These are phyloP conservation scores for Exophiala calicioides DNA, from an alignment of 2,329 filamentous ascomycete species.

Conservation along the genomic window DNA sequence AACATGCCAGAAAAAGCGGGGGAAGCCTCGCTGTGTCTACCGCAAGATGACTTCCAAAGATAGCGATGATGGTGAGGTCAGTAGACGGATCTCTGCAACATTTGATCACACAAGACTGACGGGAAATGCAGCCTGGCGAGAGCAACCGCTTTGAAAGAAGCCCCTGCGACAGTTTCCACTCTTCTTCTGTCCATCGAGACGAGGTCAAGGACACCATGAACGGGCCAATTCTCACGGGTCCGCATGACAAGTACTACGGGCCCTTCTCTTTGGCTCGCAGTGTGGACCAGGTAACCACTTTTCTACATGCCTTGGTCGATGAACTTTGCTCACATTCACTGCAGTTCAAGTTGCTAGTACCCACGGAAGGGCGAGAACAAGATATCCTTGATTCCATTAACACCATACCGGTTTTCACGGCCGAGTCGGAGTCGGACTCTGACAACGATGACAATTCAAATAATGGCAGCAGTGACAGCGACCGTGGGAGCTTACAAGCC, in stretches of 20 bases:
- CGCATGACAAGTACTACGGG: slow-evolving; percentile 17
- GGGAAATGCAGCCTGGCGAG: background rate
- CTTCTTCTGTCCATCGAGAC: slow-evolving; percentile 3
- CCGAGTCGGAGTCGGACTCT: too few relatives aligned
- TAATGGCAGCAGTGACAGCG: too few relatives aligned
- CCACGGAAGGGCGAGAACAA: slow-evolving; percentile 4
- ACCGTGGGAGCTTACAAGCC: too few relatives aligned
- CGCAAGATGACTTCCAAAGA: slow-evolving; percentile 9
- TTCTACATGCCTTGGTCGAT: background rate
- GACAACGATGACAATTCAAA: too few relatives aligned
- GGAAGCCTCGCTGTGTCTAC: slow-evolving; percentile 25
- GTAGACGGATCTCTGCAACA: background rate
- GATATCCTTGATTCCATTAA: slow-evolving; percentile 15
- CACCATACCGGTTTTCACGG: slow-evolving; percentile 15
- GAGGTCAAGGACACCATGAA: slow-evolving; percentile 7
- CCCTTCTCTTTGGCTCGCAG: slow-evolving; percentile 19
- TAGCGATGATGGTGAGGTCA: slow-evolving; percentile 16
- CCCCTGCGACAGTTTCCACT: slow-evolving; percentile 3
- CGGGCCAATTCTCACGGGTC: slow-evolving; percentile 1
- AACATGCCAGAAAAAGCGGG: slow-evolving; percentile 24
- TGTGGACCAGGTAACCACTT: slow-evolving; percentile 22
- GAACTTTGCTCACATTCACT: background rate
- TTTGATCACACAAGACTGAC: slow-evolving; percentile 1
- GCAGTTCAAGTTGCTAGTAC: slow-evolving; percentile 20
- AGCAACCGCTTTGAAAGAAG: slow-evolving; percentile 2